Conservation (phyloP, 306 rosid species). For the Sophora flavescens region DNA sequence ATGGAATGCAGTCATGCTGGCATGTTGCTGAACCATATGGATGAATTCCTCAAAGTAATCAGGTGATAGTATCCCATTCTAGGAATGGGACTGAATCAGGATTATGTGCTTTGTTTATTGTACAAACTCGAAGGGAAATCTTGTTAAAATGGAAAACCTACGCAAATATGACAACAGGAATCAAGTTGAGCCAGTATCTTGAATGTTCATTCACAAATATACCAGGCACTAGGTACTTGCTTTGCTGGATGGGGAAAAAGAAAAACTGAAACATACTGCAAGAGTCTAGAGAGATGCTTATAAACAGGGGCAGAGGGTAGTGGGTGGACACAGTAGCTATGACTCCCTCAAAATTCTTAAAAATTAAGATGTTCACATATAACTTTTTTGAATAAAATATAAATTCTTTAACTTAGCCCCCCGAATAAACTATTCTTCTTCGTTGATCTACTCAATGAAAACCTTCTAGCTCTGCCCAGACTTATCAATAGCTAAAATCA, state of each 20-base stretch:
- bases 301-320: neutral
- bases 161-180: neutral
- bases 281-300: neutral
- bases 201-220: neutral
- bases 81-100: constrained; percentile 8
- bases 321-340: too few relatives aligned
- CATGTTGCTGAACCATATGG: neutral
- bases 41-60: neutral
- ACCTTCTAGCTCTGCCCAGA: too few relatives aligned
- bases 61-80: neutral
- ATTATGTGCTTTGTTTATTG: neutral
- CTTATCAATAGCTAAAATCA: neutral
- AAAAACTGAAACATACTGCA: neutral
- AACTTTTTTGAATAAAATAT: too few relatives aligned
- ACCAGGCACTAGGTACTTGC: neutral
- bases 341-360: too few relatives aligned
- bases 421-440: too few relatives aligned
- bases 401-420: too few relatives aligned
- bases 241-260: neutral
- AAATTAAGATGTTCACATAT: too few relatives aligned
- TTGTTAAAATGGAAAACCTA: neutral
- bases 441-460: too few relatives aligned
- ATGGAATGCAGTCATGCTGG: constrained; percentile 10
- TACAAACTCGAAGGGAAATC: neutral
- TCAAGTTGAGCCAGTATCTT: neutral